Evolutionary conservation across 768 basidiomycete species (phyloP).

Genomic region (Suillus paluster): DNA sequence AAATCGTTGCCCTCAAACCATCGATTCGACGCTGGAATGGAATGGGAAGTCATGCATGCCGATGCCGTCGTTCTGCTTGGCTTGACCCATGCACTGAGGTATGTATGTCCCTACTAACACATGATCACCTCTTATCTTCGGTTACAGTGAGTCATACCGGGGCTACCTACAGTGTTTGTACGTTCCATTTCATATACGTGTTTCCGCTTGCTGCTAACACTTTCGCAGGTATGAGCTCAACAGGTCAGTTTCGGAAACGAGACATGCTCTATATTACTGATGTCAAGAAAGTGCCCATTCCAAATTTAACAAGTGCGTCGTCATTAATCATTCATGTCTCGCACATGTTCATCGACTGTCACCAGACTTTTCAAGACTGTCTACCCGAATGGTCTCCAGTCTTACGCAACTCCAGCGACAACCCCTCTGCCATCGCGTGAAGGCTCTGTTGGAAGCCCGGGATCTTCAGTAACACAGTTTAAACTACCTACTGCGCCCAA

Average conservation of each 20-base stretch:
- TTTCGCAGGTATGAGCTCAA: slow-evolving; percentile 52
- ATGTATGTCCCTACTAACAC: slow-evolving; percentile 16
- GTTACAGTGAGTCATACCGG: slow-evolving; percentile 69
- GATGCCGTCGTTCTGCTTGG: slow-evolving; percentile 75
- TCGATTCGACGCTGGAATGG: slow-evolving; percentile 63
- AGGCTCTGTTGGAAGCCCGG: slow-evolving; percentile 29
- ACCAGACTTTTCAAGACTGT: slow-evolving; percentile 67
- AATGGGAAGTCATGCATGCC: slow-evolving; percentile 79
- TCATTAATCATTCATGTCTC: neutral
- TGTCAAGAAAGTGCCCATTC: slow-evolving; percentile 58
- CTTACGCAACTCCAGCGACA: slow-evolving; percentile 43
- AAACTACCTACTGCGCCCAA: slow-evolving; percentile 21
- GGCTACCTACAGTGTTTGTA: slow-evolving; percentile 82
- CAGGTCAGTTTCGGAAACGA: slow-evolving; percentile 41
- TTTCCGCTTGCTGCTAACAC: slow-evolving; percentile 16
- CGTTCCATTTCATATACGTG: slow-evolving; percentile 24
- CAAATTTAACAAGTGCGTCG: slow-evolving; percentile 67
- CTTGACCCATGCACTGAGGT: slow-evolving; percentile 73
- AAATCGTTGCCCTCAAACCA: slow-evolving; percentile 38
- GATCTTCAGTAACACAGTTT: slow-evolving; percentile 21
- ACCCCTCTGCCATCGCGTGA: slow-evolving; percentile 41
- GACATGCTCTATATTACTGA: neutral
- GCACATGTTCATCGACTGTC: slow-evolving; percentile 9
- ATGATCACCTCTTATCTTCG: neutral
- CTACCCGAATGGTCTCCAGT: slow-evolving; percentile 63